Base-by-base conservation (phyloP, 75 land plant species). In the Picea glauca region DNA sequence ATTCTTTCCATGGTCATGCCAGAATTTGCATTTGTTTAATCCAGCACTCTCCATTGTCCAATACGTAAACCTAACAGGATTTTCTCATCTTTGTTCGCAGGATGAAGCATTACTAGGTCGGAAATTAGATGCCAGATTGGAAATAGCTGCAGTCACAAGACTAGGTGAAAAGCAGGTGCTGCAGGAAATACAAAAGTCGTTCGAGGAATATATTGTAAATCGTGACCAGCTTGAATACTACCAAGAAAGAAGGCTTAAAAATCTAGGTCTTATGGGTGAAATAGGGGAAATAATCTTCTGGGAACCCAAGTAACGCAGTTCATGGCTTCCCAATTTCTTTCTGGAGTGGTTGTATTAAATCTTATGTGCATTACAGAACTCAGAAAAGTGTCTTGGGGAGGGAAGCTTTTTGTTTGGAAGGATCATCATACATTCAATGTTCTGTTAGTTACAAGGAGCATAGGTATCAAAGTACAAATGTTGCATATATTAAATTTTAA, bases 241-340 rank as follows among this genome's bases (percentile, higher is more conserved):
- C 81, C 96, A 96, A 73, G 95, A 92, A 81, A 90, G 98, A 81
- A 86, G 99, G 76, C 87, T 96, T 0, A 89, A 83, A 61, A 86
- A 86, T 43, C 84, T 96, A 26, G 99, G 99, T 21, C 83, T 96
- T 13, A 75, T 83, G 50, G 93, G 97, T 43, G 95, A 94, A 65
- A 87, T 85, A 82, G 98, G 93, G 20, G 91, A 87, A 1, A 85
- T 95, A 61, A 94, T 96, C 78, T 93, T 94, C 60, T 96, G 99
- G 99, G 56, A 50, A 50, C 56, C 56, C 56, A 50, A 50, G 56
- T 50, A 50, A 40, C 3, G 43, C 43, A 40, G 43, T 40, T 0
- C 4, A 4, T 40, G 43, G 43, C 43, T 40, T 40, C 43, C 4
- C 4, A 40, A 40, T 40, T 40, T 2, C 43, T 40, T 40, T 40